Conservation (phyloP, 1,284 basidiomycete species). For the Takashimella tepidaria region DNA sequence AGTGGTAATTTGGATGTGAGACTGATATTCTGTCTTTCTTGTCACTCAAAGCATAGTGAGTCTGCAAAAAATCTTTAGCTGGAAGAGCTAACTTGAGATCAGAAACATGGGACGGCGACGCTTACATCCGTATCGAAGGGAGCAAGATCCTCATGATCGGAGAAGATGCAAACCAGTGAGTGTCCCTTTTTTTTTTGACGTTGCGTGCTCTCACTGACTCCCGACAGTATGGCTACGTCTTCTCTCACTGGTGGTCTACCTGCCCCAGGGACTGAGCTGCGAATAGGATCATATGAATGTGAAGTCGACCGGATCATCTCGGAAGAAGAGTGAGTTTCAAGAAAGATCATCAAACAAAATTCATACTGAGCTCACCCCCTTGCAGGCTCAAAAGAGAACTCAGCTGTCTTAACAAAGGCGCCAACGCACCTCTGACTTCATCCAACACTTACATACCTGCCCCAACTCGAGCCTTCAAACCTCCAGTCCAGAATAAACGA, state of each 20-base stretch:
- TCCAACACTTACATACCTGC: not conserved
- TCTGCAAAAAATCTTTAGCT: not conserved
- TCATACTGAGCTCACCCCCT: no score
- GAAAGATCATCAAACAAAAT: no score
- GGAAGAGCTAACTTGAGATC: conserved; percentile 3
- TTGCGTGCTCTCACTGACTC: not conserved
- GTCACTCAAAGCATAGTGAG: conserved; percentile 39
- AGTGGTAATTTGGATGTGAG: not conserved
- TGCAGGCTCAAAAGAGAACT: conserved; percentile 27
- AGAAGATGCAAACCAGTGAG: conserved; percentile 48
- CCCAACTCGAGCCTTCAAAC: not conserved
- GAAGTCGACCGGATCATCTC: conserved; percentile 31
- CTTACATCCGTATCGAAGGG: conserved; percentile 57
- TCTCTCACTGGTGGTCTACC: conserved; percentile 24
- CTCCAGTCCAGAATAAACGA: not conserved
- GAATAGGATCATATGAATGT: conserved; percentile 63
- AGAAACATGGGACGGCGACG: conserved; percentile 51
- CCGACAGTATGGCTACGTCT: conserved; percentile 28
- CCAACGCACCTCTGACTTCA: conserved; percentile 6
- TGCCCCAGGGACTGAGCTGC: conserved; percentile 49
- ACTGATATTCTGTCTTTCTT: not conserved
- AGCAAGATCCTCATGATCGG: conserved; percentile 48
- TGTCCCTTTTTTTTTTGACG: not conserved
- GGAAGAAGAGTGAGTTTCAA: conserved; percentile 26
- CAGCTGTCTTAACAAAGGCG: conserved; percentile 26